These are phyloP conservation scores for Sporothrix brasiliensis DNA, from an alignment of 2,329 filamentous ascomycete species.

Conservation along the genomic window DNA sequence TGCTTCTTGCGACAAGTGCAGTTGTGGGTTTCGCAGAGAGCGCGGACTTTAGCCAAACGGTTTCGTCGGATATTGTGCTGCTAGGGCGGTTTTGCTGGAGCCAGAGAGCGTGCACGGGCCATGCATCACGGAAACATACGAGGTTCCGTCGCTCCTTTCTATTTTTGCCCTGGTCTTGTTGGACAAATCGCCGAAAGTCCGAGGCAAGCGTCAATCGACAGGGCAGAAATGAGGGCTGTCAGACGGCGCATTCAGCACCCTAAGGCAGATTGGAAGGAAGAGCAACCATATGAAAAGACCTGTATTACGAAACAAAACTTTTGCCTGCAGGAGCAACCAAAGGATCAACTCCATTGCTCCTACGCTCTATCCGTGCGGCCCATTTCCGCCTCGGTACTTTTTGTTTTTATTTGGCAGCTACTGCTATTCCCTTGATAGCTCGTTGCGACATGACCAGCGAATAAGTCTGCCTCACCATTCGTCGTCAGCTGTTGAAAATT, in stretches of 20 bases:
- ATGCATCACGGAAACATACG: conserved; percentile 3
- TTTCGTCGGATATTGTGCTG: conserved; percentile 29
- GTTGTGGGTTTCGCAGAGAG: conserved; percentile 20
- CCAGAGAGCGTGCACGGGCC: conserved; percentile 10
- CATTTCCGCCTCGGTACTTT: background rate
- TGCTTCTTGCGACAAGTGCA: background rate
- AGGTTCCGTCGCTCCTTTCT: conserved; percentile 9
- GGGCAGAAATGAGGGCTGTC: background rate
- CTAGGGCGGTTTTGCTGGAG: conserved; percentile 21
- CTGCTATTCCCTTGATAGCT: conserved; percentile 2
- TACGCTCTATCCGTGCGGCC: background rate
- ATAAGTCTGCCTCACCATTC: background rate
- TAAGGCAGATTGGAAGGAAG: background rate
- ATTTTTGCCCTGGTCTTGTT: conserved; percentile 11
- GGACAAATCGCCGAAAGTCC: conserved; percentile 26
- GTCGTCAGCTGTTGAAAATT: background rate
- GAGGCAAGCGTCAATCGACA: conserved; percentile 1
- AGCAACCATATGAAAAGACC: conserved; percentile 1
- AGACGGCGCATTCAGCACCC: background rate
- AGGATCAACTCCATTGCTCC: background rate
- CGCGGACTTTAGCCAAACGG: conserved; percentile 32
- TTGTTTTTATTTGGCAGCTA: background rate
- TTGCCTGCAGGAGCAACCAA: background rate
- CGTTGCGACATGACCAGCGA: background rate
- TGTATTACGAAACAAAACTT: conserved; percentile 11